A percentile compares a stretch with the other conserved stretches of the same genome.
Evolutionary conservation across 257 asterid species (phyloP).

Genomic region (Jasminum sambac): DNA sequence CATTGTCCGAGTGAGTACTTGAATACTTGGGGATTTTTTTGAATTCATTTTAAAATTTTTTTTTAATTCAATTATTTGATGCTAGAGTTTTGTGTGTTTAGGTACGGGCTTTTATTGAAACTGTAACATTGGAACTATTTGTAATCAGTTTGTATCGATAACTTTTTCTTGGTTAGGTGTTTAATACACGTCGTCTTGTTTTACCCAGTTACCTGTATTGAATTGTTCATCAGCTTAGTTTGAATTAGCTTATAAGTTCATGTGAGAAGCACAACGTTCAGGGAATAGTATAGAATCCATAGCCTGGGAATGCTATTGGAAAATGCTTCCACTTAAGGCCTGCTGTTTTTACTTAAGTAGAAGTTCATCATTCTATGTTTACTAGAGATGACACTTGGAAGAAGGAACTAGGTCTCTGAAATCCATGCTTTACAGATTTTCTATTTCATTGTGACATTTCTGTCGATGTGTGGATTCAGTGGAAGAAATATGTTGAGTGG

Average conservation of each 20-base stretch:
- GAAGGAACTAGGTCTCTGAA: background rate
- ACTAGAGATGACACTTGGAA: background rate
- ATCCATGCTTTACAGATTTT: background rate
- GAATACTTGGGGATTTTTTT: background rate
- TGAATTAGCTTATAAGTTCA: background rate
- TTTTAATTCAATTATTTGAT: background rate
- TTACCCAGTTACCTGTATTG: background rate
- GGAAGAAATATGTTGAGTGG: background rate
- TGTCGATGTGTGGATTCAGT: background rate
- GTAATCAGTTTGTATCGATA: background rate
- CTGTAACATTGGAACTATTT: background rate
- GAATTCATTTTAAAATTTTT: background rate
- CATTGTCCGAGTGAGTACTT: slow-evolving; percentile 62
- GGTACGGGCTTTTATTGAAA: background rate
- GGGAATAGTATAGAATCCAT: background rate
- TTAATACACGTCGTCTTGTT: background rate
- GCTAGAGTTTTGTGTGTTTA: background rate
- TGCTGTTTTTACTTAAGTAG: background rate
- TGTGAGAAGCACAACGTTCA: background rate
- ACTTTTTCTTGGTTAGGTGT: background rate
- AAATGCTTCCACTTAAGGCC: background rate
- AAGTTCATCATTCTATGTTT: background rate
- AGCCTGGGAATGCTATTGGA: background rate
- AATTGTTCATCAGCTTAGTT: background rate
- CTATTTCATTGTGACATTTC: background rate